A percentile compares a stretch with the other conserved stretches of the same genome.
These are phyloP conservation scores for Sarcomyxa edulis DNA, from an alignment of 768 basidiomycete species.

Conservation along the genomic window DNA sequence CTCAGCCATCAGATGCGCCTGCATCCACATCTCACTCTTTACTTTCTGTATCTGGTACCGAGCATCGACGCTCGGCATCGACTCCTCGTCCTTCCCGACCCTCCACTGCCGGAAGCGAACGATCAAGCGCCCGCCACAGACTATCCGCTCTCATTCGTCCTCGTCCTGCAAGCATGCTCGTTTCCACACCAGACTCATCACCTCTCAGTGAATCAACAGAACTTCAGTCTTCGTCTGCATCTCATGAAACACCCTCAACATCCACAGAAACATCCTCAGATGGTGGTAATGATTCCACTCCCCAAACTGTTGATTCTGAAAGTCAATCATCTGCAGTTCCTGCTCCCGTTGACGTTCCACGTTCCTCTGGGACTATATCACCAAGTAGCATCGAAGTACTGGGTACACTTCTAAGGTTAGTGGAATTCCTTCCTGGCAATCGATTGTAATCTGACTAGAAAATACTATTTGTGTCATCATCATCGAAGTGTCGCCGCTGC, in stretches of 20 bases:
- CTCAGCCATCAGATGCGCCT: conserved; percentile 7
- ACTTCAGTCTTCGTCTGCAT: conserved; percentile 4
- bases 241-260: not conserved
- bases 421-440: conserved; percentile 15
- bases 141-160: conserved; percentile 26
- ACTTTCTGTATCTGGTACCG: no score
- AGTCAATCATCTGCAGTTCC: no score
- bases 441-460: no score
- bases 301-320: conserved; percentile 8
- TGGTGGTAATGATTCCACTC: conserved; percentile 2
- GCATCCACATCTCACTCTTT: not conserved
- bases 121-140: conserved; percentile 23
- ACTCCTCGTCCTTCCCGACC: conserved; percentile 26
- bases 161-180: conserved; percentile 22
- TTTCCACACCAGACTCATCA: no score
- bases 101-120: conserved; percentile 10
- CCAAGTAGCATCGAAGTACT: conserved; percentile 78
- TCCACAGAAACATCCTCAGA: not conserved
- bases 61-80: conserved; percentile 8
- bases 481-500: conserved; percentile 75
- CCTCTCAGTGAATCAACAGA: no score
- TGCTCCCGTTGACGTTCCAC: not conserved
- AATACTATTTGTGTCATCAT: conserved; percentile 1
- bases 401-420: conserved; percentile 80
- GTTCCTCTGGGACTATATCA: conserved; percentile 46